Percentiles rank a stretch among this genome's conserved stretches.
Conservation (phyloP, 371 early-diverging fungal genomes). For the Globomyces sp. region DNA sequence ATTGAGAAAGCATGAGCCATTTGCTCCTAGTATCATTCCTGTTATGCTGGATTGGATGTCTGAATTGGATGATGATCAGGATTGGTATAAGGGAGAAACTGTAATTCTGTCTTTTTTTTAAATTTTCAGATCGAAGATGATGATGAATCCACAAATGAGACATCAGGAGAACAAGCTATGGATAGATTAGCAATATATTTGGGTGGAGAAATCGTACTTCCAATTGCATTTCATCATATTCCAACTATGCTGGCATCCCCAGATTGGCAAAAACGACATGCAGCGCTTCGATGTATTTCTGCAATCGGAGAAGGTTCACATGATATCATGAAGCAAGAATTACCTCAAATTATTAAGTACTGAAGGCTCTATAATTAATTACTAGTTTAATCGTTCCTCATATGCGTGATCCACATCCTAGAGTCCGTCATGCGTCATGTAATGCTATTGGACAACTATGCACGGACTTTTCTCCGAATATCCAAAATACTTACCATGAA, state of each 20-base stretch:
- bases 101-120: slow-evolving; percentile 41
- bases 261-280: slow-evolving; percentile 91
- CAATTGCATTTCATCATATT: slow-evolving; percentile 82
- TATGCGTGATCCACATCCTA: slow-evolving; percentile 88
- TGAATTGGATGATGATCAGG: slow-evolving; percentile 70
- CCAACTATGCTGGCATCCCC: slow-evolving; percentile 83
- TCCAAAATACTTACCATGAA: slow-evolving; percentile 81
- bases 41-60: slow-evolving; percentile 90
- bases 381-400: slow-evolving; percentile 69
- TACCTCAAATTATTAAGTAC: slow-evolving; percentile 73
- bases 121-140: slow-evolving; percentile 64
- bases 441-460: slow-evolving; percentile 96
- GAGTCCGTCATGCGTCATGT: slow-evolving; percentile 95
- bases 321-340: slow-evolving; percentile 86
- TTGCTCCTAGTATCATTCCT: slow-evolving; percentile 65
- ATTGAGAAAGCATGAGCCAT: slow-evolving; percentile 70
- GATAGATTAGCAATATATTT: slow-evolving; percentile 89
- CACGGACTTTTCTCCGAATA: slow-evolving; percentile 86
- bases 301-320: slow-evolving; percentile 96
- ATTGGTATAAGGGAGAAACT: slow-evolving; percentile 86
- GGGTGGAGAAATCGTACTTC: slow-evolving; percentile 87
- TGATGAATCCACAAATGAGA: slow-evolving; percentile 81
- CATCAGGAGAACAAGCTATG: slow-evolving; percentile 91
- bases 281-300: slow-evolving; percentile 90
- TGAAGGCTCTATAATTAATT: not conserved